Base-by-base conservation (phyloP, 345 rosid genomes). In the Gossypium thurberi region DNA sequence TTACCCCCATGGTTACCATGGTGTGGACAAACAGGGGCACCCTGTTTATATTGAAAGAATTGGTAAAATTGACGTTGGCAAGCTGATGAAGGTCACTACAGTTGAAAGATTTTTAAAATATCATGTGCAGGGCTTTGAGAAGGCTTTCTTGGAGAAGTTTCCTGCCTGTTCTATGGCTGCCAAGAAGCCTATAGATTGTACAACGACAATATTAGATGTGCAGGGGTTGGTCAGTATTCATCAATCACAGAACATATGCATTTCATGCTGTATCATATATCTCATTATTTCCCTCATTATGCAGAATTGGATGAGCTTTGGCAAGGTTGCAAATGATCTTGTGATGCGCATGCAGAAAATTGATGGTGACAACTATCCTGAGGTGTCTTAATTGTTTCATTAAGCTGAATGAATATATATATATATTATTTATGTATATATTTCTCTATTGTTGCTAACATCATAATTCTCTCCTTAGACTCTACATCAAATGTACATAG, bases 1-100 rank as follows among this genome's bases (percentile, higher is more conserved):
- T 78, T 94, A 94, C 80, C 98, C 98, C 71, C 98, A 92, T 78
- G 98, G 98, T 76, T 94, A 90, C 78, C 98, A 94, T 85, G 98
- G 98, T 69, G 87, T 90, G 71, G 98, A 94, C 68, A 90, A 87
- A 89, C 90, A 78, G 43, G 98, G 99, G 2, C 82, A 88, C 20
- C 99, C 99, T 77, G 84, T 92, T 53, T 94, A 94, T 74, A 87
- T 94, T 47, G 98, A 94, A 83, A 87, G 91, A 70, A 84, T 89
- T 25, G 98, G 98, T 65, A 85, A 85, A 86, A 78, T 88, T 71
- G 97, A 89, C 57, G 94, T 97, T 25, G 69, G 66, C 83, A 92
- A 87, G 85, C 85, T 94, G 68, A 84, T 94, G 97, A 86, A 80
- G 77, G 84, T 83, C 73, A 94, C 99, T 60, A 86, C 97, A 25